Evolutionary conservation across 768 basidiomycete species (phyloP).

Genomic region (Pisolithus marmoratus): DNA sequence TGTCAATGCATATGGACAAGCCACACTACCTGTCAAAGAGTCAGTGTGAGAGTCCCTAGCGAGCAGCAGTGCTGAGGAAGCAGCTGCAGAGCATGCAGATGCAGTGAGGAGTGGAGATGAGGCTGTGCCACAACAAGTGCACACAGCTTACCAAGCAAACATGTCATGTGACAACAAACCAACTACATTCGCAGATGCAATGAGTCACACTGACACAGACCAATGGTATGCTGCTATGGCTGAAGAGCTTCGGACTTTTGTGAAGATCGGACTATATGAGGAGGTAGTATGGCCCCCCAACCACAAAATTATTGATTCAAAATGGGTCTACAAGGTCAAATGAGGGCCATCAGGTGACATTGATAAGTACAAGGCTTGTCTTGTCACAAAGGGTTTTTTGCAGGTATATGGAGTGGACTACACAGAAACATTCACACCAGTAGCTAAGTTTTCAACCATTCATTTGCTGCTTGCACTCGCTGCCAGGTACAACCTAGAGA

Average conservation of each 20-base stretch:
- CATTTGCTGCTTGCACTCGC: too few species aligned
- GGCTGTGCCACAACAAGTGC: not conserved
- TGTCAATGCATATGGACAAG: not conserved
- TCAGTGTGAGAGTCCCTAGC: not conserved
- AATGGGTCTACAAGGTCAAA: not conserved
- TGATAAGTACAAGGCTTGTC: too few species aligned
- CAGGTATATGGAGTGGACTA: too few species aligned
- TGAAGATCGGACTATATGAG: not conserved
- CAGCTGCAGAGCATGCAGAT: not conserved
- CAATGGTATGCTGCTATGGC: not conserved
- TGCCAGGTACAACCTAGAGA: too few species aligned
- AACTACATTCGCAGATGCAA: not conserved
- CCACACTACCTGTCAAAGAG: not conserved
- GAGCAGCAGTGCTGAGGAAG: not conserved
- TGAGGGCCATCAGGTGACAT: too few species aligned
- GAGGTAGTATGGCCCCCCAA: too few species aligned
- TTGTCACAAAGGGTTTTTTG: too few species aligned
- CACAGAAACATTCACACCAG: too few species aligned
- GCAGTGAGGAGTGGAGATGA: not conserved
- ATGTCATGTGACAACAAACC: not conserved
- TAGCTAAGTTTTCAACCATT: too few species aligned
- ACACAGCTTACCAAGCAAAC: not conserved
- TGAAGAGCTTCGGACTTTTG: not conserved
- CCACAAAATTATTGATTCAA: not conserved
- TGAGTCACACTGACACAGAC: not conserved